Conservation (phyloP, 108 stramenopile species). For the Bacterosira constricta region DNA sequence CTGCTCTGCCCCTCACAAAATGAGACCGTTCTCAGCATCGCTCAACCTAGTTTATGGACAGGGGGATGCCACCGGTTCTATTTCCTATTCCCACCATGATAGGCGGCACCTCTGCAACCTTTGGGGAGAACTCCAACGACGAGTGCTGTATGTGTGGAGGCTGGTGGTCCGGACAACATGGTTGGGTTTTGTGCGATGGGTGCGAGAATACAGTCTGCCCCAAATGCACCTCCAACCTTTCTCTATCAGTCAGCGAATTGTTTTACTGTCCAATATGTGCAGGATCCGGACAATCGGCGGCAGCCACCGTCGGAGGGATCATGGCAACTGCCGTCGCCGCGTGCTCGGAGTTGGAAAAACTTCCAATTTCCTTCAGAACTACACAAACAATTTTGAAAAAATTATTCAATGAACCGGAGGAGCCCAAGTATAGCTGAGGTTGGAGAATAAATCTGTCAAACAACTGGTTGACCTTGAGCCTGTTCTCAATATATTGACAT, state of each 20-base stretch:
- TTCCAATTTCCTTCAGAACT: conserved; percentile 20
- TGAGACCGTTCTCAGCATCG: too few relatives aligned
- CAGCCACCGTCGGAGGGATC: conserved; percentile 23
- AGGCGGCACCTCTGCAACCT: not conserved
- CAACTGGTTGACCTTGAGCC: conserved; percentile 17
- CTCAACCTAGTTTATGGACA: too few relatives aligned
- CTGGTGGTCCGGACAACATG: not conserved
- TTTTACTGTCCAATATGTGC: conserved; percentile 39
- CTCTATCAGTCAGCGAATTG: conserved; percentile 18
- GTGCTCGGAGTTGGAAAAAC: conserved; percentile 16
- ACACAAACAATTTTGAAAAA: conserved; percentile 13
- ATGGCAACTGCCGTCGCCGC: conserved; percentile 18
- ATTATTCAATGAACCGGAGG: conserved; percentile 11
- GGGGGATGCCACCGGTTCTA: too few relatives aligned
- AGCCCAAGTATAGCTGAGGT: conserved; percentile 11
- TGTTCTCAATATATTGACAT: conserved; percentile 23
- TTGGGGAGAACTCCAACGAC: conserved; percentile 24
- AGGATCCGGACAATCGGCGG: conserved; percentile 23
- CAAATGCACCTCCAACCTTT: not conserved
- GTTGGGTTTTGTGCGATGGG: conserved; percentile 30
- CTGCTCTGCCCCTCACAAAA: too few relatives aligned
- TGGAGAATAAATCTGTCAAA: conserved; percentile 24
- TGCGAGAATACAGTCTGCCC: conserved; percentile 30
- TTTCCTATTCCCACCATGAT: too few relatives aligned
- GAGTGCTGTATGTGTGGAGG: conserved; percentile 27